phyloP scores from a whole-genome alignment of 140 eudicot species.

The Cichorium intybus region DNA sequence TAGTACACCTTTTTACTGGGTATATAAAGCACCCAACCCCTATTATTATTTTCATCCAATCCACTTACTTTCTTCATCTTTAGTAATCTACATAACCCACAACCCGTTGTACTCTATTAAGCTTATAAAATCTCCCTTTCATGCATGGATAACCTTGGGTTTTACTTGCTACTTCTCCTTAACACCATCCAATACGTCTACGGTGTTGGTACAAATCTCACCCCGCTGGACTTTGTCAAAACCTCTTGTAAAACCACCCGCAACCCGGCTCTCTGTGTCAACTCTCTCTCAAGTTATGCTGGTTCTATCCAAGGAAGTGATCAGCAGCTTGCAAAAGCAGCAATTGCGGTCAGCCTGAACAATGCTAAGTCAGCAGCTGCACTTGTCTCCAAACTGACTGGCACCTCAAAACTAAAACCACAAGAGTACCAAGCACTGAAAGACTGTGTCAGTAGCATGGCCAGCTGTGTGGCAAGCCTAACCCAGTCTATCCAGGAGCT shows the following conservation, averaged over 20 bases:
- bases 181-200: conserved; percentile 24
- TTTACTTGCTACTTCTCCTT: conserved; percentile 29
- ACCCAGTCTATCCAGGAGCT: conserved; percentile 50
- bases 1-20: neutral
- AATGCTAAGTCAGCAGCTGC: conserved; percentile 36
- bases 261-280: conserved; percentile 53
- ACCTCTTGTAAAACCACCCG: conserved; percentile 56
- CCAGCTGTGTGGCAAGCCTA: conserved; percentile 44
- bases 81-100: conserved; percentile 7
- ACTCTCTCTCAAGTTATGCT: conserved; percentile 47
- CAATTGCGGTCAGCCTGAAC: conserved; percentile 46
- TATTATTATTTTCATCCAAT: conserved; percentile 12
- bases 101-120: neutral
- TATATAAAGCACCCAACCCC: conserved; percentile 24
- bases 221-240: conserved; percentile 47
- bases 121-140: neutral
- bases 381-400: conserved; percentile 35
- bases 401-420: conserved; percentile 30
- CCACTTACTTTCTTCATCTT: conserved; percentile 7
- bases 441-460: conserved; percentile 59
- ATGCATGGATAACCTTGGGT: conserved; percentile 38
- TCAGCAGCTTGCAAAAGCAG: conserved; percentile 46
- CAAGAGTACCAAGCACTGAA: conserved; percentile 44
- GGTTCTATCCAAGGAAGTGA: conserved; percentile 35
- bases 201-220: conserved; percentile 20